Percentiles rank a stretch among this genome's conserved stretches.
Evolutionary conservation across 768 basidiomycete species (phyloP).

Genomic region (Rhodosporidiobolus sp.): DNA sequence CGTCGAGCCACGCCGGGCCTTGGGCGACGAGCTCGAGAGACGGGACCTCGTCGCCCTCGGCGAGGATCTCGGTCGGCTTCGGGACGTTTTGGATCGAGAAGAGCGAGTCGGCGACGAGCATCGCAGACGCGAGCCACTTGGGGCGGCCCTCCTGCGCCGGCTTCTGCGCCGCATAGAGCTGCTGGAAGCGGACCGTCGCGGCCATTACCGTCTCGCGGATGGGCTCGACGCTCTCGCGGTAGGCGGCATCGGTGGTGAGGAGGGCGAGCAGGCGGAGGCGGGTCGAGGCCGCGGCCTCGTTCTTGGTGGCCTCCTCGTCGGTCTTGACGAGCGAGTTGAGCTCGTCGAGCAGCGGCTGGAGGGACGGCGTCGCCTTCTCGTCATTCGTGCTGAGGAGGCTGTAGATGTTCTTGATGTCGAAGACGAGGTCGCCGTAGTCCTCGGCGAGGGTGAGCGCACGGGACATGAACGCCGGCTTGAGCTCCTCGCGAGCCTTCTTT

Average conservation of each 20-base stretch:
- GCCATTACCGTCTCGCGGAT: slow-evolving; percentile 39
- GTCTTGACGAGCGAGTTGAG: slow-evolving; percentile 57
- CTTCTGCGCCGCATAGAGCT: slow-evolving; percentile 8
- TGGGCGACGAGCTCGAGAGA: slow-evolving; percentile 50
- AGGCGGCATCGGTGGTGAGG: slow-evolving; percentile 70
- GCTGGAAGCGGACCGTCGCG: slow-evolving; percentile 26
- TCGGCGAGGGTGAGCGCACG: slow-evolving; percentile 77
- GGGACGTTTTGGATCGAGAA: slow-evolving; percentile 74
- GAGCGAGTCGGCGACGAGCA: slow-evolving; percentile 80
- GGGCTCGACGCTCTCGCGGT: slow-evolving; percentile 37
- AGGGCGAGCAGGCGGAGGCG: slow-evolving; percentile 81
- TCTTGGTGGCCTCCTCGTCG: slow-evolving; percentile 41
- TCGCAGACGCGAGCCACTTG: slow-evolving; percentile 79
- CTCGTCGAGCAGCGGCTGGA: slow-evolving; percentile 72
- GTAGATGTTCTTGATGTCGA: slow-evolving; percentile 68
- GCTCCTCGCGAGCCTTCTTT: slow-evolving; percentile 62
- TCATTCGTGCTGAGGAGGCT: slow-evolving; percentile 20
- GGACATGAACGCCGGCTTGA: slow-evolving; percentile 63
- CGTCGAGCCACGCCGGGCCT: slow-evolving; percentile 64
- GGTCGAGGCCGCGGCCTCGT: slow-evolving; percentile 71
- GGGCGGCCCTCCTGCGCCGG: slow-evolving; percentile 56
- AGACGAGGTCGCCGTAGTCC: slow-evolving; percentile 79
- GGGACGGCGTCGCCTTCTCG: slow-evolving; percentile 53
- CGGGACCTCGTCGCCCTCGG: slow-evolving; percentile 59
- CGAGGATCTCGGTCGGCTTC: slow-evolving; percentile 62